These are phyloP conservation scores for Penicillium sp. DNA, from an alignment of 2,329 filamentous ascomycete genomes.

Conservation along the genomic window DNA sequence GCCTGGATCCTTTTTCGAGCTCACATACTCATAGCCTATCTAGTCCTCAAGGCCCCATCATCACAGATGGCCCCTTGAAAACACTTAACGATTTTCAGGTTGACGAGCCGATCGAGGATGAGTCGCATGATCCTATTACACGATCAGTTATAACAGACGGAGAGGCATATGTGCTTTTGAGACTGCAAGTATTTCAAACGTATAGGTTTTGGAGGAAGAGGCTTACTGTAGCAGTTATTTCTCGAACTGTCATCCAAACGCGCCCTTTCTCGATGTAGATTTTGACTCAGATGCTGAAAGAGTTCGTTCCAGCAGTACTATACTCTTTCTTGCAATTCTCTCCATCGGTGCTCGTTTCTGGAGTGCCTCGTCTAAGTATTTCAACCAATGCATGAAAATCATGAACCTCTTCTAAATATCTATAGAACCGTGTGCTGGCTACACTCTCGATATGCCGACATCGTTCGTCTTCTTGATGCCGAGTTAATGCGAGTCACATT, in stretches of 20 bases:
- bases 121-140: slow-evolving; percentile 2
- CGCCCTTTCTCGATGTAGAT: slow-evolving; percentile 4
- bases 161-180: slow-evolving; percentile 9
- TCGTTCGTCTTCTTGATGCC: slow-evolving; percentile 5
- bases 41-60: slow-evolving; percentile 3
- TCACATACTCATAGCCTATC: not conserved
- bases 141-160: slow-evolving; percentile 5
- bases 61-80: slow-evolving; percentile 8
- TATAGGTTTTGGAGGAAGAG: not conserved
- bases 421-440: slow-evolving; percentile 6
- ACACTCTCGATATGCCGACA: slow-evolving; percentile 5
- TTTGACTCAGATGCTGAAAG: slow-evolving; percentile 1
- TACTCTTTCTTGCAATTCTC: slow-evolving; percentile 6
- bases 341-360: slow-evolving; percentile 9
- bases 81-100: slow-evolving; percentile 5
- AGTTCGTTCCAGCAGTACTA: not conserved
- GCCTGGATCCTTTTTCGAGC: not conserved
- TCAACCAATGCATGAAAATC: not conserved
- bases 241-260: slow-evolving; percentile 5
- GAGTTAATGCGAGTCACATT: slow-evolving; percentile 9
- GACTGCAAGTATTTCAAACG: not conserved
- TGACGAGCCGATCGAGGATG: slow-evolving; percentile 1
- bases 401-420: not conserved
- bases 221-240: slow-evolving; percentile 3
- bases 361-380: slow-evolving; percentile 9